Conservation (phyloP, 2,329 filamentous ascomycete genomes). For the Cytospora schulzeri region DNA sequence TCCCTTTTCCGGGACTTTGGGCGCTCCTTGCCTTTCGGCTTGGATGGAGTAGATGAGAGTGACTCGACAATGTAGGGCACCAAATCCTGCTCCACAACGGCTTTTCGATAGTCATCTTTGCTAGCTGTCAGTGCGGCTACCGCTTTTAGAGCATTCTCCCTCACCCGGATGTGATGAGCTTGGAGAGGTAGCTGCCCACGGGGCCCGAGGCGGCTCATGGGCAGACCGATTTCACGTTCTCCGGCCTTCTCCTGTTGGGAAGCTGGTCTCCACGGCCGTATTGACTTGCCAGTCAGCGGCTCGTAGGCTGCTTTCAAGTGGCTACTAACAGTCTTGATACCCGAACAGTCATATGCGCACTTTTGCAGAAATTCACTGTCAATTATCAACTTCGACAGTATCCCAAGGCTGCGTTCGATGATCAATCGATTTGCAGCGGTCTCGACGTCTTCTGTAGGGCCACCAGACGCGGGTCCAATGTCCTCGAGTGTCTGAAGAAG, state of each 20-base stretch:
- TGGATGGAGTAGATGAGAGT: conserved; percentile 59
- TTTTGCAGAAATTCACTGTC: conserved; percentile 81
- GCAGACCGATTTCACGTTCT: conserved; percentile 26
- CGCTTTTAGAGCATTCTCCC: conserved; percentile 76
- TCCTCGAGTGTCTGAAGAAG: conserved; percentile 68
- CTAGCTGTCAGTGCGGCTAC: conserved; percentile 79
- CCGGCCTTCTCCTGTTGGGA: conserved; percentile 28
- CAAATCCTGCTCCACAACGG: conserved; percentile 79
- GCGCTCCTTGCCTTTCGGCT: conserved; percentile 50
- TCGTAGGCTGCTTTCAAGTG: conserved; percentile 56
- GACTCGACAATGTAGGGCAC: conserved; percentile 83
- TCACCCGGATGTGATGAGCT: conserved; percentile 72
- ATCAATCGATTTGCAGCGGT: conserved; percentile 52
- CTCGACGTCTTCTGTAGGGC: conserved; percentile 42
- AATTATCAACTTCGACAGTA: conserved; percentile 76
- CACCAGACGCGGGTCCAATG: conserved; percentile 38
- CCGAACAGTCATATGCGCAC: conserved; percentile 70
- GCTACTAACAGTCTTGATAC: conserved; percentile 48
- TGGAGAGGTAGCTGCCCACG: conserved; percentile 61
- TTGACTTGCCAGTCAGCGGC: conserved; percentile 40
- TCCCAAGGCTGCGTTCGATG: conserved; percentile 70
- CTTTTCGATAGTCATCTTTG: conserved; percentile 82
- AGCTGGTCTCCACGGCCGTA: conserved; percentile 42
- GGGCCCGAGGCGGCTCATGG: conserved; percentile 57
- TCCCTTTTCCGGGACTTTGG: conserved; percentile 39